These are phyloP conservation scores for Cardiospermum halicacabum DNA, from an alignment of 345 rosid genomes.

Conservation along the genomic window DNA sequence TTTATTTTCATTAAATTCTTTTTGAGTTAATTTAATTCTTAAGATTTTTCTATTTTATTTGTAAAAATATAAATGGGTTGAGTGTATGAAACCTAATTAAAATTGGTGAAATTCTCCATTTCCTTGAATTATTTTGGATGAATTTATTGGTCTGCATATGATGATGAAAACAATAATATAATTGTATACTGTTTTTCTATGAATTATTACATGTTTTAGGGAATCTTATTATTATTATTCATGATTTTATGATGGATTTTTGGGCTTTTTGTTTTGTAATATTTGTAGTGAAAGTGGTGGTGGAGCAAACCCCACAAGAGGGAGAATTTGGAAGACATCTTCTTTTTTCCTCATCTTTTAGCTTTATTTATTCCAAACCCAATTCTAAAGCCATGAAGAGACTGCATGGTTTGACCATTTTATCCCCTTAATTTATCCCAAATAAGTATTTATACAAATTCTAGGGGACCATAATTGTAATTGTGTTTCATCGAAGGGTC, in stretches of 20 bases:
- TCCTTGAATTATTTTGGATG: too few species aligned
- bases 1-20: too few species aligned
- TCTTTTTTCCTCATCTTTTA: conserved; percentile 20
- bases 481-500: conserved; percentile 15
- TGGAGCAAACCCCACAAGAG: conserved; percentile 40
- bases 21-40: too few species aligned
- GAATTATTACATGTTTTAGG: conserved; percentile 12
- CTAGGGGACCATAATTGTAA: conserved; percentile 12
- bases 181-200: background rate
- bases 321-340: conserved; percentile 38
- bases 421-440: conserved; percentile 15
- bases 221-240: conserved; percentile 23
- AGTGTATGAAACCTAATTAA: too few species aligned
- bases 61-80: too few species aligned
- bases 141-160: background rate
- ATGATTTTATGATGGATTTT: conserved; percentile 26
- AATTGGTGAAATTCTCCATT: too few species aligned
- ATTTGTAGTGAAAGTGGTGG: conserved; percentile 36
- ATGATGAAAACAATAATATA: background rate
- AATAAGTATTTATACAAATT: background rate
- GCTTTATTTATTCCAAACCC: conserved; percentile 49
- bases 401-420: conserved; percentile 18
- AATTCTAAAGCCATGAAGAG: conserved; percentile 38
- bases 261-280: conserved; percentile 26
- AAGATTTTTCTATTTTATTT: too few species aligned